Conservation (phyloP, 768 basidiomycete species). For the Suillus cothurnatus region DNA sequence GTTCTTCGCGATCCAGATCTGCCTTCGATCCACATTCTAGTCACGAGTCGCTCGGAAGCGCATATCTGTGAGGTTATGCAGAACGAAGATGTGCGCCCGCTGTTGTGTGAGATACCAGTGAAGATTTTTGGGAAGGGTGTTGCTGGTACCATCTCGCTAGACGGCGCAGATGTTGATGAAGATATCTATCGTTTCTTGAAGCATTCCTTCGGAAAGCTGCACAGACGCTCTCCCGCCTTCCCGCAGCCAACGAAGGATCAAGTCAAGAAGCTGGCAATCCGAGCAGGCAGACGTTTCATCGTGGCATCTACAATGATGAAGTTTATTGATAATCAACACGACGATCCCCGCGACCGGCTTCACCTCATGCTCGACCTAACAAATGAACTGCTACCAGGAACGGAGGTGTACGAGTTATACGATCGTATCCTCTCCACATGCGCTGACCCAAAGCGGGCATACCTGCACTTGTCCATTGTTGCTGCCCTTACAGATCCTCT, state of each 20-base stretch:
- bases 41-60: background rate
- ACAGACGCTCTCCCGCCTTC: background rate
- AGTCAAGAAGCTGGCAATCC: background rate
- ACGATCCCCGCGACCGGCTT: background rate
- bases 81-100: background rate
- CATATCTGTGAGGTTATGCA: background rate
- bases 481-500: background rate
- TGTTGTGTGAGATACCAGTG: background rate
- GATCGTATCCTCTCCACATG: background rate
- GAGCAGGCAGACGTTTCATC: background rate
- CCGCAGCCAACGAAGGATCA: background rate
- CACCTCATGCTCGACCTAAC: background rate
- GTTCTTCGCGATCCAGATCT: background rate
- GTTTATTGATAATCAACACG: background rate
- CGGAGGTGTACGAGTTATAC: background rate
- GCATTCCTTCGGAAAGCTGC: background rate
- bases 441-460: background rate
- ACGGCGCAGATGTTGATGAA: background rate
- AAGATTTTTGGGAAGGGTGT: background rate
- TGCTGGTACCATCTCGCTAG: background rate
- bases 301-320: background rate
- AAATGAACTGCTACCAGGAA: background rate
- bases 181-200: background rate
- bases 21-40: background rate
- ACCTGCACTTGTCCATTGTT: background rate